These are phyloP conservation scores for Fraxinus ornus DNA, from an alignment of 305 asterid genomes.

Conservation along the genomic window DNA sequence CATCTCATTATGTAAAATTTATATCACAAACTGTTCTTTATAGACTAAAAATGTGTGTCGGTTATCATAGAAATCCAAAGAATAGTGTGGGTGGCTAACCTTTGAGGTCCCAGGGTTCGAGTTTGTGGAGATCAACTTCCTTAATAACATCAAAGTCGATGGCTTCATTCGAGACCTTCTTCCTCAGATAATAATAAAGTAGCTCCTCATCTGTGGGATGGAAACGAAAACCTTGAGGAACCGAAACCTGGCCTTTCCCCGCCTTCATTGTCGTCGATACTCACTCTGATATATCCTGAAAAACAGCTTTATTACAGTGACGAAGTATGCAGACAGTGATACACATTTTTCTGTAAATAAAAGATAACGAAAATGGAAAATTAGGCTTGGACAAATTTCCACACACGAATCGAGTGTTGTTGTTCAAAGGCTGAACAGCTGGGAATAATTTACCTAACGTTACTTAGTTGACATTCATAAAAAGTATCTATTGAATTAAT, in stretches of 20 bases:
- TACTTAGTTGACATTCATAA: no score
- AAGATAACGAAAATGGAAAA: conserved; percentile 29
- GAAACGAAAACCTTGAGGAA: conserved; percentile 82
- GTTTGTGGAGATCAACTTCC: conserved; percentile 83
- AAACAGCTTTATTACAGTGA: background rate
- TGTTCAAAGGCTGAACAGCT: background rate
- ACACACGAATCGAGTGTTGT: conserved; percentile 38
- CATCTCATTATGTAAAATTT: background rate
- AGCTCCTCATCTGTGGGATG: conserved; percentile 84
- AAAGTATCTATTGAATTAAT: no score
- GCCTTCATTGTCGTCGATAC: conserved; percentile 31
- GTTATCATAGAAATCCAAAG: no score
- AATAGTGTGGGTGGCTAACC: conserved; percentile 24
- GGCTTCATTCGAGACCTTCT: conserved; percentile 75
- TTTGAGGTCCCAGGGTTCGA: conserved; percentile 91
- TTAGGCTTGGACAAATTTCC: conserved; percentile 26
- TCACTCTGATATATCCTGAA: conserved; percentile 13
- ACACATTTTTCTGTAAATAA: background rate
- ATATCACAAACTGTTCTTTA: no score
- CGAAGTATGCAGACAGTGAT: no score
- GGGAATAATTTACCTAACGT: no score
- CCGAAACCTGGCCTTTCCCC: conserved; percentile 46
- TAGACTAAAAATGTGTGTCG: no score
- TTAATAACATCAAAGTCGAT: conserved; percentile 71
- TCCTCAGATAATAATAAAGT: conserved; percentile 68